Base-by-base conservation (phyloP, 2,329 filamentous ascomycete species). In the Epichloe sp. region DNA sequence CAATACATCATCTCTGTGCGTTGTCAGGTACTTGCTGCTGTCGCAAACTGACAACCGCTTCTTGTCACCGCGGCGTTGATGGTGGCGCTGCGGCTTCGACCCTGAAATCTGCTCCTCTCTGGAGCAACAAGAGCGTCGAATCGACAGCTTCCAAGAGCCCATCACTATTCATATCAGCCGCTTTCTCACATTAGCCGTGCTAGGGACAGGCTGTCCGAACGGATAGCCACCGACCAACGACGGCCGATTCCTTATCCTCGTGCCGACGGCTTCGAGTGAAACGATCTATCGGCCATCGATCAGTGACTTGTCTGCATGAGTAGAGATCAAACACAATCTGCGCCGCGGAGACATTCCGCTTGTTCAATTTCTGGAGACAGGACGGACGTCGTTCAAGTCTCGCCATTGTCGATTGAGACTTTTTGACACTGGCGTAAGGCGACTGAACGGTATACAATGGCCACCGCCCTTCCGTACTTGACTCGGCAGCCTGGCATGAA, bases 381-480 rank as follows among this genome's bases (percentile, higher is more conserved):
- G 26, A 40, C 11, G 26, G 17, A 40, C 11, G 38, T 21, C 31
- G 14, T 35, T 23, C n/a, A 15, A 19, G 17, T 37, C 14, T 44
- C n/a, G 40, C 14, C 34, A 23, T 45, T 45, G 17, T 37, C 40
- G 23, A 43, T 45, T 42, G 46, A 45, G 44, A 21, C 45, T 35
- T 52, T 48, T 15, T n/a, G 42, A 31, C 45, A 17, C 26, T 26
- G 23, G 41, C 44, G 45, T 21, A 52, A 17, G 41, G 23, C 47
- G 45, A 42, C 21, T 14, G 19, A 21, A 31, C 34, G 21, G 19
- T 42, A 40, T 21, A 51, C 51, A 48, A 72, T 73, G 68, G 68
- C 70, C 58, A 66, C 70, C 48, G 65, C 67, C 47, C 61, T 70
- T 56, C 69, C 74, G 50, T 70, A 69, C 57, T 62, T 71, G 54